phyloP scores from a whole-genome alignment of 2,329 filamentous ascomycete species.

The Colletotrichum spinosum region DNA sequence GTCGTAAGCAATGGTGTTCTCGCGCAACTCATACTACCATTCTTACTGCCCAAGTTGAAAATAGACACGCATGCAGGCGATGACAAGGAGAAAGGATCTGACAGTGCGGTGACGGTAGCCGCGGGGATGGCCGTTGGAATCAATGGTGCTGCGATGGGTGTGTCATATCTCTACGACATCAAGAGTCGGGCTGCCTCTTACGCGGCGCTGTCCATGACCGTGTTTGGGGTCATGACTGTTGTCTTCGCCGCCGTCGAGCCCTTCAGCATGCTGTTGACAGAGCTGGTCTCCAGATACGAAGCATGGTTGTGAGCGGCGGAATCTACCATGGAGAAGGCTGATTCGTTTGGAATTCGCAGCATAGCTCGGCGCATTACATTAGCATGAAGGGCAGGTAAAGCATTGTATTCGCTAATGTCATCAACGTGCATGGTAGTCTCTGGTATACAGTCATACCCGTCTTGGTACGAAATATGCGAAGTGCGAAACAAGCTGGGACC shows the following conservation, averaged over 20 bases:
- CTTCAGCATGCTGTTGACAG: slow-evolving; percentile 51
- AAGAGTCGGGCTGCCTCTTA: slow-evolving; percentile 65
- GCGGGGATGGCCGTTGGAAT: slow-evolving; percentile 66
- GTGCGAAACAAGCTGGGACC: neutral
- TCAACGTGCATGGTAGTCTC: slow-evolving; percentile 29
- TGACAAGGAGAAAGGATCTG: neutral
- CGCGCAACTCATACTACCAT: slow-evolving; percentile 54
- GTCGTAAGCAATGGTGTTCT: slow-evolving; percentile 65
- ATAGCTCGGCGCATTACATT: neutral
- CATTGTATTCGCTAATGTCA: slow-evolving; percentile 11
- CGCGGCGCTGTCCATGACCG: slow-evolving; percentile 67
- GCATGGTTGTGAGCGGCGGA: neutral
- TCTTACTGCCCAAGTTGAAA: slow-evolving; percentile 45
- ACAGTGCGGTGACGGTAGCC: slow-evolving; percentile 55
- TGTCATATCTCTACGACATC: slow-evolving; percentile 66
- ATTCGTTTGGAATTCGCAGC: slow-evolving; percentile 1
- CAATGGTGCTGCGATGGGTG: slow-evolving; percentile 71
- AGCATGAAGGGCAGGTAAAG: neutral
- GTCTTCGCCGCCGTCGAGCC: slow-evolving; percentile 63
- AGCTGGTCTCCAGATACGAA: slow-evolving; percentile 30
- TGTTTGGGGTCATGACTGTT: slow-evolving; percentile 68
- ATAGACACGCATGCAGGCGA: slow-evolving; percentile 38
- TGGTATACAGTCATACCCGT: slow-evolving; percentile 30
- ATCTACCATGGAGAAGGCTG: too few species aligned
- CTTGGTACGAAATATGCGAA: slow-evolving; percentile 11